Evolutionary conservation across 2,329 filamentous ascomycete species (phyloP), one percentile per base, ranked within the genome.

Genomic region (Bipolaris gigantea): DNA sequence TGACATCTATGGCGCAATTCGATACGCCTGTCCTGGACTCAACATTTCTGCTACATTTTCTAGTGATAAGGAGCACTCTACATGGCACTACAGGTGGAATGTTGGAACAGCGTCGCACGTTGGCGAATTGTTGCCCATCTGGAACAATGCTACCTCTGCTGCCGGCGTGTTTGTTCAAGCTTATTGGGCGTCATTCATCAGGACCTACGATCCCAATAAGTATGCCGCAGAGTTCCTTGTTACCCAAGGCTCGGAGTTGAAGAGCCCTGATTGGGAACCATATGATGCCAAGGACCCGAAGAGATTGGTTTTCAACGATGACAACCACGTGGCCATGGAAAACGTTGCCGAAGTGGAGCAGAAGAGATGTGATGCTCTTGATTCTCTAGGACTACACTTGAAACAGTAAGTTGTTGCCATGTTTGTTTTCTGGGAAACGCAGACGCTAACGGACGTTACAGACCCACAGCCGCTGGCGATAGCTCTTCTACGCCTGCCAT

Each of bases 31-130:
- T 48, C 76, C 77, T 1, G 75, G 73, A 1, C 75, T 79, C 40
- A 71, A 72, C 40, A 75, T 81, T 43, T 70, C 77, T 0, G 61
- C 65, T 5, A 62, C 66, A 1, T 72, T 65, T 36, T 67, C 73
- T 1, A 65, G 65, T 18, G 63, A 65, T 3, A 60, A 67, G 5
- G 65, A 59, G 1, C 8, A 53, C 8, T 60, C 67, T 1, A 73
- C 75, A 6, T 82, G 79, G 76, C 76, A 77, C 40, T 82, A 82
- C 57, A 72, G 78, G 0, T 81, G 77, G 72, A 78, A 81, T 40
- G 77, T 81, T 2, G 74, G 71, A 11, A 66, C 73, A 11, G 69
- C 73, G 1, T 62, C 68, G 2, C 71, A 76, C 40, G 68, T 78
- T 1, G 71, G 69, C 1, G 76, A 76, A 58, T 60, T 71, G 0